phyloP scores from a whole-genome alignment of 2,329 filamentous ascomycete species.

The Fusarium gaditjirri region DNA sequence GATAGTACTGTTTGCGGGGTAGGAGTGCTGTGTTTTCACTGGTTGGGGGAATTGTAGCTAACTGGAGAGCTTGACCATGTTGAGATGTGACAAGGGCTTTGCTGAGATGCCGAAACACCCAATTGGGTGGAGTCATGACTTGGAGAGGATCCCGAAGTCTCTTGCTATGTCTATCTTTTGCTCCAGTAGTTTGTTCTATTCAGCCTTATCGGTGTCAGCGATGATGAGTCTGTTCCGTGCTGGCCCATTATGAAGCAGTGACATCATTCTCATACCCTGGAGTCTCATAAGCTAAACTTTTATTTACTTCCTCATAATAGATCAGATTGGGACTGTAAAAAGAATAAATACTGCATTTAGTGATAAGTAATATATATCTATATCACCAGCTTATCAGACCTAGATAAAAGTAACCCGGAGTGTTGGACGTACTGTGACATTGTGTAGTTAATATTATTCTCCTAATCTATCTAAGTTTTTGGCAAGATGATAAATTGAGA shows the following conservation, averaged over 20 bases:
- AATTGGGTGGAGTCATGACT: background rate
- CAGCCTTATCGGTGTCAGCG: background rate
- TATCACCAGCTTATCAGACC: no score
- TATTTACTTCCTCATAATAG: no score
- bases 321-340: no score
- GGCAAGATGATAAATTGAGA: no score
- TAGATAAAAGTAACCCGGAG: background rate
- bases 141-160: background rate
- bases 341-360: background rate
- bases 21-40: background rate
- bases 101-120: background rate
- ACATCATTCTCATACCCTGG: background rate
- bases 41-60: background rate
- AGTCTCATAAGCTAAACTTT: background rate
- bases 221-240: background rate
- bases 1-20: constrained; percentile 19
- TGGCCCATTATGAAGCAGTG: background rate
- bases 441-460: no score
- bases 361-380: accelerated
- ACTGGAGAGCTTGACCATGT: background rate
- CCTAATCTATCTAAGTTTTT: no score
- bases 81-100: background rate
- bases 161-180: background rate
- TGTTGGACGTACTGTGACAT: accelerated
- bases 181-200: background rate